Evolutionary conservation across 2,329 filamentous ascomycete genomes (phyloP).

Genomic region (Arthrobotrys pseudoclavata): DNA sequence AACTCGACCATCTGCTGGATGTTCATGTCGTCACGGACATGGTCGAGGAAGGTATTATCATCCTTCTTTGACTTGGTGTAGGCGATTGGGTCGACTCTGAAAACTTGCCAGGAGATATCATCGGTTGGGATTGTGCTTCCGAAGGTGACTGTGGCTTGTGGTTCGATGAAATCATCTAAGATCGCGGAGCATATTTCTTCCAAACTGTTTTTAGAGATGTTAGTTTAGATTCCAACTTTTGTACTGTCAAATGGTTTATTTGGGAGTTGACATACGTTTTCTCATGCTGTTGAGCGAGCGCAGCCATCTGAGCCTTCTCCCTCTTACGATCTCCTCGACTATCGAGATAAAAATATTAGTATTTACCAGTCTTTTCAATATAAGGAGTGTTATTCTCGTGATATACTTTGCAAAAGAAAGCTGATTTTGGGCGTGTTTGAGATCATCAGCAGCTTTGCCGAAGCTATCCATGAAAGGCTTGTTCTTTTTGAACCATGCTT

Average conservation of each 20-base stretch:
- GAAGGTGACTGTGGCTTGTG: not conserved
- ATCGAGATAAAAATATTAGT: not conserved
- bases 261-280: not conserved
- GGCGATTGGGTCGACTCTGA: slow-evolving; percentile 6
- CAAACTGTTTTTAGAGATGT: not conserved
- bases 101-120: slow-evolving; percentile 4
- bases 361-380: not conserved
- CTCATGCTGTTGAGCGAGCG: not conserved
- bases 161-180: not conserved
- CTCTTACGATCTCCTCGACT: not conserved
- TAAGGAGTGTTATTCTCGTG: not conserved
- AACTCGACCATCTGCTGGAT: not conserved
- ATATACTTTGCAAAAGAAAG: not conserved
- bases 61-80: not conserved
- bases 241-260: not conserved
- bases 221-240: not conserved
- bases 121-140: not conserved
- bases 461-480: not conserved
- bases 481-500: slow-evolving; percentile 1
- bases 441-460: not conserved
- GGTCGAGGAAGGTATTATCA: not conserved
- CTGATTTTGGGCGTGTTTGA: not conserved
- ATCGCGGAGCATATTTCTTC: not conserved
- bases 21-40: not conserved
- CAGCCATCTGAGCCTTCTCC: not conserved